phyloP scores from a whole-genome alignment of 2,329 filamentous ascomycete species.

The Ceratocystis ficicola region DNA sequence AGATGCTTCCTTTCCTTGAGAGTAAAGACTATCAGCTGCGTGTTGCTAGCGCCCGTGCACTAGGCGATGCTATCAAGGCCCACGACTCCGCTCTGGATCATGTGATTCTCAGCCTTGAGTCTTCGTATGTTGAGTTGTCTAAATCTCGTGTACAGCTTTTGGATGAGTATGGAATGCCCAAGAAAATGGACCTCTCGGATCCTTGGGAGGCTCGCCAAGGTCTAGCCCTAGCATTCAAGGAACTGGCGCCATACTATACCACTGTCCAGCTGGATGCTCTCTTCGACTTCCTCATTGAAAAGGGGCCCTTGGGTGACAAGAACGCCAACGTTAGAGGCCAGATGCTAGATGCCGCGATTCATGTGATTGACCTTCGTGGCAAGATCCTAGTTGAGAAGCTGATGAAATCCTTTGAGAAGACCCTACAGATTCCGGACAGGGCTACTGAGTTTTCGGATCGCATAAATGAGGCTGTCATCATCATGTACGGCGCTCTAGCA shows the following conservation, averaged over 20 bases:
- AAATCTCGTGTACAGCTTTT: slow-evolving; percentile 74
- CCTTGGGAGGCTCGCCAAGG: slow-evolving; percentile 87
- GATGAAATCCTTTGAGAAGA: slow-evolving; percentile 83
- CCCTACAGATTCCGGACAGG: slow-evolving; percentile 74
- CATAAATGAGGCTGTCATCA: slow-evolving; percentile 93
- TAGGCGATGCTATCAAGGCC: slow-evolving; percentile 59
- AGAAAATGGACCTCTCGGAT: slow-evolving; percentile 75
- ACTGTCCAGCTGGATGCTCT: slow-evolving; percentile 61
- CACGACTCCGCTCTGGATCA: slow-evolving; percentile 48
- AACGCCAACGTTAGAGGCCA: slow-evolving; percentile 65
- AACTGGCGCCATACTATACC: slow-evolving; percentile 60
- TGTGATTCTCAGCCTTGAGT: slow-evolving; percentile 53
- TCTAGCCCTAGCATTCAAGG: slow-evolving; percentile 74
- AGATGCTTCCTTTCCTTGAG: slow-evolving; percentile 66
- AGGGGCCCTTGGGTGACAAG: slow-evolving; percentile 75
- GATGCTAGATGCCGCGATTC: slow-evolving; percentile 83
- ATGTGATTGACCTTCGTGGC: slow-evolving; percentile 69
- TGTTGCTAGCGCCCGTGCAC: slow-evolving; percentile 65
- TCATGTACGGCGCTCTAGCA: slow-evolving; percentile 89
- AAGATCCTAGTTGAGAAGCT: slow-evolving; percentile 72
- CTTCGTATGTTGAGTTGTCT: slow-evolving; percentile 62
- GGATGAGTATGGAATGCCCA: slow-evolving; percentile 89
- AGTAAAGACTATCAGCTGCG: slow-evolving; percentile 71
- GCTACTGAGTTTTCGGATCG: slow-evolving; percentile 71
- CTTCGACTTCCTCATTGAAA: slow-evolving; percentile 72